phyloP scores from a whole-genome alignment of 2,329 filamentous ascomycete species.

The Colletotrichum euphorbiae region DNA sequence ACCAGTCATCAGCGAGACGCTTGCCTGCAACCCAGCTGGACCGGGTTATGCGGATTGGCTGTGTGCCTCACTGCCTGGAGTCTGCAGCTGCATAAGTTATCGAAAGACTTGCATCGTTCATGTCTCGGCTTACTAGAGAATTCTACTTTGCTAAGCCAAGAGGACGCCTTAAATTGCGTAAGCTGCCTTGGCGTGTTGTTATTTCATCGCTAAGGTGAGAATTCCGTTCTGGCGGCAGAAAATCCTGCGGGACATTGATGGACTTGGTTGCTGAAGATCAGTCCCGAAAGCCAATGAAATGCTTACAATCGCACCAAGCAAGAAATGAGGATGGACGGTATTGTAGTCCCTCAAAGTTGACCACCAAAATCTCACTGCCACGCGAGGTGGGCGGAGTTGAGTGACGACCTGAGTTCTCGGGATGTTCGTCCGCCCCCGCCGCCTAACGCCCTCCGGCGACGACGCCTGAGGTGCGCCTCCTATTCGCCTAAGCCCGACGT shows the following conservation, averaged over 20 bases:
- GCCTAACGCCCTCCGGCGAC: background rate
- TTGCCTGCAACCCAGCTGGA: constrained; percentile 2
- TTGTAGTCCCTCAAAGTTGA: constrained; percentile 5
- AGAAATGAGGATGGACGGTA: no score
- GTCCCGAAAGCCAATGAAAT: background rate
- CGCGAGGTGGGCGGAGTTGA: constrained; percentile 3
- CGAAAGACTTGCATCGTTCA: constrained; percentile 17
- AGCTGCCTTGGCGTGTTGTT: background rate
- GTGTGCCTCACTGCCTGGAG: constrained; percentile 33
- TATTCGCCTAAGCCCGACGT: background rate
- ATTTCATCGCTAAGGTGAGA: no score
- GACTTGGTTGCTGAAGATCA: background rate
- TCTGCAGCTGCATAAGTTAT: background rate
- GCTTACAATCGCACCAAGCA: no score
- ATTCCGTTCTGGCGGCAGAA: no score
- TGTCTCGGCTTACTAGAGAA: constrained; percentile 2
- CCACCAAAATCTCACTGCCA: background rate
- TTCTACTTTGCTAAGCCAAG: constrained; percentile 10
- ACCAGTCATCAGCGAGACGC: constrained; percentile 11
- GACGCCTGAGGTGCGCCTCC: background rate
- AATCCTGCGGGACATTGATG: no score
- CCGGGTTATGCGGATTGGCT: constrained; percentile 11
- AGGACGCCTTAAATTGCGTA: background rate
- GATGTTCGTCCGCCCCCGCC: background rate
- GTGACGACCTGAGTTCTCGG: constrained; percentile 1